These are phyloP conservation scores for Pezicula neosporulosa DNA, from an alignment of 2,329 filamentous ascomycete genomes.

Conservation along the genomic window DNA sequence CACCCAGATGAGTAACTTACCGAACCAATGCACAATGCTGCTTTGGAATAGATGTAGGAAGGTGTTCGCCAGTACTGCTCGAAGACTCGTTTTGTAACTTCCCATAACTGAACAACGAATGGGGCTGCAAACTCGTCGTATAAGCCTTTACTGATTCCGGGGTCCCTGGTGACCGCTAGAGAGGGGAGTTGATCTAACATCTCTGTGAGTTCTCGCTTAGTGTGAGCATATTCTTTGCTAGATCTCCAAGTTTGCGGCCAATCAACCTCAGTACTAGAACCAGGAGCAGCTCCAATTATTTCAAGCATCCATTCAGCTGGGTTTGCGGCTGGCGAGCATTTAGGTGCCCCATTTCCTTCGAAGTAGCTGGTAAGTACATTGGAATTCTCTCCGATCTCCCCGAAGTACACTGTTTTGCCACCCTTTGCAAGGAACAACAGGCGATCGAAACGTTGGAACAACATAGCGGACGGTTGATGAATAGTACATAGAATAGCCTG, in stretches of 20 bases:
- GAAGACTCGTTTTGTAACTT: slow-evolving; percentile 64
- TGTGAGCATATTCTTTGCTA: not conserved
- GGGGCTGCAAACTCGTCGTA: slow-evolving; percentile 69
- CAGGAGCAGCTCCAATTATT: slow-evolving; percentile 51
- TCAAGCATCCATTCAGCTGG: slow-evolving; percentile 77
- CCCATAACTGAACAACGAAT: slow-evolving; percentile 58
- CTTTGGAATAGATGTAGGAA: slow-evolving; percentile 70
- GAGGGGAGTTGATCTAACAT: not conserved
- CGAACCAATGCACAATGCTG: slow-evolving; percentile 45
- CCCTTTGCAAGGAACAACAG: slow-evolving; percentile 75
- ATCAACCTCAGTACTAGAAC: slow-evolving; percentile 56
- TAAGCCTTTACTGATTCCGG: not conserved
- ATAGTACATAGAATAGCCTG: slow-evolving; percentile 94
- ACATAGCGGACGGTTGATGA: slow-evolving; percentile 87
- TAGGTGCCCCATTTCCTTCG: slow-evolving; percentile 60
- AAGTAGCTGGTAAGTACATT: slow-evolving; percentile 68
- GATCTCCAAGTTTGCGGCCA: slow-evolving; percentile 44
- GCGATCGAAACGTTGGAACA: slow-evolving; percentile 86
- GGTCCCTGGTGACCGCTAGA: not conserved
- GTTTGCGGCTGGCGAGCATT: slow-evolving; percentile 64
- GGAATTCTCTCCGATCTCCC: slow-evolving; percentile 69
- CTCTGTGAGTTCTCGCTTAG: not conserved
- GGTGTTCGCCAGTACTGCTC: slow-evolving; percentile 74
- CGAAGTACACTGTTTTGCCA: slow-evolving; percentile 75
- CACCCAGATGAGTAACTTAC: not conserved